Evolutionary conservation across 73 alveolate species (phyloP), one percentile per base, ranked within the genome.

Genomic region (Uronychia binucleata): DNA sequence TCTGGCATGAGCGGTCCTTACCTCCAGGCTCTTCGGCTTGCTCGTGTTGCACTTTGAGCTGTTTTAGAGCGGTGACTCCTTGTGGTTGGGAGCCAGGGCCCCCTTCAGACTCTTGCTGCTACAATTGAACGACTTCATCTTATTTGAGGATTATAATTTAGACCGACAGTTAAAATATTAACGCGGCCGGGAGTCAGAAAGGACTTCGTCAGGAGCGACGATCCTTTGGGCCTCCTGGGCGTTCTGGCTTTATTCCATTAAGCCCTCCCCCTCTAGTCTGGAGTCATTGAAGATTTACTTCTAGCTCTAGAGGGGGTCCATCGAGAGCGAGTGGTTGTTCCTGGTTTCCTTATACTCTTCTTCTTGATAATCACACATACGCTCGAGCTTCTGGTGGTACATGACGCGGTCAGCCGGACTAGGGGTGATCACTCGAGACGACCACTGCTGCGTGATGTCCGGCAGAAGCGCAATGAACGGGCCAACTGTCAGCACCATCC

Each of bases 381-480:
- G n/a, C 19, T 11, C 19, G n/a, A 11, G 5, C 67, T 46, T 46
- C 19, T 46, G 67, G 19, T 46, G 67, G n/a, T 11, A 81, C 90
- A 84, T 89, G 13, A 88, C 88, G 28, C 77, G 58, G 28, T 90
- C 95, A 59, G 88, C 33, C 29, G 89, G 86, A 29, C 93, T 88
- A 27, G 88, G 88, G 60, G n/a, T 77, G 80, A 33, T 74, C 57
- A 88, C 80, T 58, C 91, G 75, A 33, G 57, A 1, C 19, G 84
- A 31, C 74, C 60, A 13, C 31, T 33, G 27, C 28, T 26, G 31
- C n/a, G 90, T 77, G 31, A 88, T 59, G 82, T 92, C 97, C 28
- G 97, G 97, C 0, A 84, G 30, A 1, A 92, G 80, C 30, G 96
- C 96, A 8, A 90, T 27, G 57, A 90, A 35, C 14, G 96, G 96